Conservation (phyloP, 2,329 filamentous ascomycete species). For the Metarhizium sp. region DNA sequence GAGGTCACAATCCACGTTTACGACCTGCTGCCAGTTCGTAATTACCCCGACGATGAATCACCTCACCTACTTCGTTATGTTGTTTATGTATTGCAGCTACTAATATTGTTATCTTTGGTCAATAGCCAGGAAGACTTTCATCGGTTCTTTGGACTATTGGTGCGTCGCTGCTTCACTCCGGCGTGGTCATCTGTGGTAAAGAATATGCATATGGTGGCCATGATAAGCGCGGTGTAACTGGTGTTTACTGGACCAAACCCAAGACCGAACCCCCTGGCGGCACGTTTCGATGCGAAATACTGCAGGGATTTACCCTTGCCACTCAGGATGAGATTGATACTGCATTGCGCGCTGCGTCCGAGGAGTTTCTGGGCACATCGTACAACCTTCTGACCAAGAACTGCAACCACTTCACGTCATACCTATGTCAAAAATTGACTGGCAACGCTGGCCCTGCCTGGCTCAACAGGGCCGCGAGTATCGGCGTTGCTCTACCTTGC, state of each 20-base stretch:
- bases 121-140: slow-evolving; percentile 63
- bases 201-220: slow-evolving; percentile 86
- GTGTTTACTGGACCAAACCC: slow-evolving; percentile 76
- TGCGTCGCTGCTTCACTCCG: slow-evolving; percentile 70
- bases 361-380: slow-evolving; percentile 62
- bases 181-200: slow-evolving; percentile 67
- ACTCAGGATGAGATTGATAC: slow-evolving; percentile 59
- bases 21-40: slow-evolving; percentile 59
- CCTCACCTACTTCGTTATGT: not conserved
- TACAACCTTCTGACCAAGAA: slow-evolving; percentile 80
- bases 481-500: slow-evolving; percentile 72
- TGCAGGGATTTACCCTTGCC: slow-evolving; percentile 71
- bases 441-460: slow-evolving; percentile 60
- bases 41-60: not conserved
- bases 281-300: slow-evolving; percentile 63
- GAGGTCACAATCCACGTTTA: slow-evolving; percentile 72
- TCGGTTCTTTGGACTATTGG: slow-evolving; percentile 70
- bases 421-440: slow-evolving; percentile 65
- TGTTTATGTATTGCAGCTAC: not conserved
- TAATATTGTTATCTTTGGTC: slow-evolving; percentile 1
- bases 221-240: slow-evolving; percentile 58
- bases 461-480: slow-evolving; percentile 77
- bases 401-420: slow-evolving; percentile 81
- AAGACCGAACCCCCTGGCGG: slow-evolving; percentile 65
- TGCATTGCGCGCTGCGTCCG: slow-evolving; percentile 58